A percentile compares a stretch with the other conserved stretches of the same genome.
Conservation (phyloP, 2,329 filamentous ascomycete genomes). For the Hirsutella rhossiliensis region DNA sequence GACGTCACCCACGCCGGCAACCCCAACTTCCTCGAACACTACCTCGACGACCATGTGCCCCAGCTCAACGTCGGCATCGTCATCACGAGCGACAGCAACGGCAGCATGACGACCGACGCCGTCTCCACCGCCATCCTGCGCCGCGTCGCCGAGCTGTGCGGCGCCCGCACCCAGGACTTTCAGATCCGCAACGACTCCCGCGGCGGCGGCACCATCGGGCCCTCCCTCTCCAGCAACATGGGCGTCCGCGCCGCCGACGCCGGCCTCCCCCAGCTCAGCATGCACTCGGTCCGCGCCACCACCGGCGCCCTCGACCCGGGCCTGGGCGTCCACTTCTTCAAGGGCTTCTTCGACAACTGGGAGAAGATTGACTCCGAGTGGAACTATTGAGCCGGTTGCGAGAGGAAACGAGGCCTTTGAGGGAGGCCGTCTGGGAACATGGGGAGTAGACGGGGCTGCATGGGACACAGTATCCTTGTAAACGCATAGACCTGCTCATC, state of each 20-base stretch:
- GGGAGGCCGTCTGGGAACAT: not conserved
- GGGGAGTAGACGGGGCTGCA: not conserved
- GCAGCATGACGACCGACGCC: slow-evolving; percentile 91
- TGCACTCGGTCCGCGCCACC: slow-evolving; percentile 87
- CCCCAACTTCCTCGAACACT: slow-evolving; percentile 79
- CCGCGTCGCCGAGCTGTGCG: slow-evolving; percentile 63
- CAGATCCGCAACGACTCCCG: slow-evolving; percentile 89
- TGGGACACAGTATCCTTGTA: not conserved
- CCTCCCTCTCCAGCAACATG: slow-evolving; percentile 70
- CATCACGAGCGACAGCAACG: slow-evolving; percentile 73
- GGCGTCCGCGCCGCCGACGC: slow-evolving; percentile 78
- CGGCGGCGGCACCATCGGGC: slow-evolving; percentile 89
- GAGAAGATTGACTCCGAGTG: slow-evolving; percentile 79
- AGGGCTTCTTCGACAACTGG: slow-evolving; percentile 78
- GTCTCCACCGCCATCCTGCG: slow-evolving; percentile 73
- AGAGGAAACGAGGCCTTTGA: not conserved
- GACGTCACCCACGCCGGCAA: slow-evolving; percentile 93
- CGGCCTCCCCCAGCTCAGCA: slow-evolving; percentile 81
- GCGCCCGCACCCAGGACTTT: slow-evolving; percentile 68
- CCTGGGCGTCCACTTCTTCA: slow-evolving; percentile 76
- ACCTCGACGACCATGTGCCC: slow-evolving; percentile 77
- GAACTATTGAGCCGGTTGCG: slow-evolving; percentile 16
- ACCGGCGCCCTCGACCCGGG: slow-evolving; percentile 80
- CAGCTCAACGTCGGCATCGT: slow-evolving; percentile 79
- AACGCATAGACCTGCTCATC: too few species aligned